Percentiles rank a stretch among this genome's conserved stretches.
Evolutionary conservation across 176 grass and related monocot species (phyloP).

Genomic region (Eleusine indica): DNA sequence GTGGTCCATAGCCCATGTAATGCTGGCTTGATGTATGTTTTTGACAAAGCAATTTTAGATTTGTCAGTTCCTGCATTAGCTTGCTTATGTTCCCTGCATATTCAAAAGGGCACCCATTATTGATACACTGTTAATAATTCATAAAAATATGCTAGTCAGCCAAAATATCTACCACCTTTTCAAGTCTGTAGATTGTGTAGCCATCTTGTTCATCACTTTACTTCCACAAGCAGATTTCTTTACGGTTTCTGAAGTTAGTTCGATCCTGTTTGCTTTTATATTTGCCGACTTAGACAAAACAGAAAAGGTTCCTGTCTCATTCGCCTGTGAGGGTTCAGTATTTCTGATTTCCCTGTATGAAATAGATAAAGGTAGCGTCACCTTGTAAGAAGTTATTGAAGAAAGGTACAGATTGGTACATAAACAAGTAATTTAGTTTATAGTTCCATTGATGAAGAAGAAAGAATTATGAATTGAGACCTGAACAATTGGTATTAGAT

Average conservation of each 20-base stretch:
- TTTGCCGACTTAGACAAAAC: slow-evolving; percentile 42
- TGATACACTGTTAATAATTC: slow-evolving; percentile 10
- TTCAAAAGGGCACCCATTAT: slow-evolving; percentile 23
- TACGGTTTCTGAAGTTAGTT: slow-evolving; percentile 53
- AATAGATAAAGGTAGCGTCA: slow-evolving; percentile 31
- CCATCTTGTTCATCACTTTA: slow-evolving; percentile 44
- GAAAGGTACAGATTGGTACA: not conserved
- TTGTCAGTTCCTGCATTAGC: slow-evolving; percentile 41
- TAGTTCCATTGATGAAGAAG: slow-evolving; percentile 19
- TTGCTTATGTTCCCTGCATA: slow-evolving; percentile 53
- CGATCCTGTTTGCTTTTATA: slow-evolving; percentile 35
- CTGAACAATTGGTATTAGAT: slow-evolving; percentile 16
- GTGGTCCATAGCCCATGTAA: slow-evolving; percentile 33
- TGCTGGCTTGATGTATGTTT: slow-evolving; percentile 47
- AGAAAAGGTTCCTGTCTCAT: slow-evolving; percentile 55
- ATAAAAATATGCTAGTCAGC: slow-evolving; percentile 35
- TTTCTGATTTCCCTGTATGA: slow-evolving; percentile 59
- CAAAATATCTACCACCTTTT: slow-evolving; percentile 50
- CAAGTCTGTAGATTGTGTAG: slow-evolving; percentile 46
- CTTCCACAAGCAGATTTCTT: slow-evolving; percentile 46
- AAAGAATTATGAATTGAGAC: slow-evolving; percentile 12
- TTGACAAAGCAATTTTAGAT: slow-evolving; percentile 43
- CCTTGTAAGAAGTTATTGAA: slow-evolving; percentile 32
- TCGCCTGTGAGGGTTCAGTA: slow-evolving; percentile 39
- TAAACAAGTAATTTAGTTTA: slow-evolving; percentile 22